Percentiles rank a stretch among this genome's conserved stretches.
phyloP scores from a whole-genome alignment of 345 rosid species.

The Boechera divaricarpa region DNA sequence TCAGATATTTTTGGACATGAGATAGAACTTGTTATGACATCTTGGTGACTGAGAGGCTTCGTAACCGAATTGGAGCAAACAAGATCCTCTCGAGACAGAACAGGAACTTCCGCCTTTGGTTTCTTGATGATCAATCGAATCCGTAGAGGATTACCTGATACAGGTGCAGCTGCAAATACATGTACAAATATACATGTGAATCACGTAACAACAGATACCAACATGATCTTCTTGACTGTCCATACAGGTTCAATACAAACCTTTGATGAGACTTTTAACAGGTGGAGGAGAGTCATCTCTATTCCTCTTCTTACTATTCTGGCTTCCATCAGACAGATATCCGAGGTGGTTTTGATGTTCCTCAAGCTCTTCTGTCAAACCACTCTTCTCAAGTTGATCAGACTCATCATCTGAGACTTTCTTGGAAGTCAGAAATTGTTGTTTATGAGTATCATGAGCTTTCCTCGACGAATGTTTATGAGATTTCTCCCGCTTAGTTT shows the following conservation, averaged over 20 bases:
- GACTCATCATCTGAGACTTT: constrained; percentile 40
- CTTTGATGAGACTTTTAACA: constrained; percentile 38
- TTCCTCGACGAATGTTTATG: constrained; percentile 6
- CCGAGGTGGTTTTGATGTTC: constrained; percentile 38
- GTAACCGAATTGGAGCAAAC: constrained; percentile 38
- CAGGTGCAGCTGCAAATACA: constrained; percentile 13
- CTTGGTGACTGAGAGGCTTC: neutral
- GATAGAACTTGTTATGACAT: neutral
- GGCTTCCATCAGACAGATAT: constrained; percentile 53
- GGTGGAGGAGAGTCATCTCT: constrained; percentile 19
- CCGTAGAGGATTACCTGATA: constrained; percentile 54
- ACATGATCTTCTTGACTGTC: neutral
- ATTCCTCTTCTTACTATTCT: constrained; percentile 54
- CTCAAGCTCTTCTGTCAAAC: constrained; percentile 41
- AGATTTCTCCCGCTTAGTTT: constrained; percentile 6
- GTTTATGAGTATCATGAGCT: neutral
- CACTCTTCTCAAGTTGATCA: constrained; percentile 38
- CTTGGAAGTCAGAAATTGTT: neutral
- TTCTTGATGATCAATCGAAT: constrained; percentile 54
- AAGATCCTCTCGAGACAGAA: constrained; percentile 4
- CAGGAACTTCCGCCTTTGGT: constrained; percentile 5
- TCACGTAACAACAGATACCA: neutral
- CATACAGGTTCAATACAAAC: constrained; percentile 32
- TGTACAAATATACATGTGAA: neutral
- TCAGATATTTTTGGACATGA: neutral